Evolutionary conservation across 345 rosid species (phyloP).

Genomic region (Eucalyptus sideroxylon): DNA sequence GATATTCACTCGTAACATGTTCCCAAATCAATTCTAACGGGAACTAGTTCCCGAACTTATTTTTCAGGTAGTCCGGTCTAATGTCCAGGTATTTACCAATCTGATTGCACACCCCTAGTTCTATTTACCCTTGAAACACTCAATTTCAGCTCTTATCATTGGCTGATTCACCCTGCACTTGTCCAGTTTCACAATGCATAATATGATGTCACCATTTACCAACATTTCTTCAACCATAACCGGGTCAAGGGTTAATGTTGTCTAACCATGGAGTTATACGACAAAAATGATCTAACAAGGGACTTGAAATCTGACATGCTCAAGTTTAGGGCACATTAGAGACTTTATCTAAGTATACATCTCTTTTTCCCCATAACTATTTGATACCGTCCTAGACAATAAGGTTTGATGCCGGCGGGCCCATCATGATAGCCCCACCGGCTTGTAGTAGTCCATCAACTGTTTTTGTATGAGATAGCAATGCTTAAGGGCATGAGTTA

Average conservation of each 20-base stretch:
- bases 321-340: neutral
- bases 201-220: neutral
- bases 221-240: neutral
- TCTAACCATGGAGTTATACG: neutral
- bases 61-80: rapidly evolving
- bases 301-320: neutral
- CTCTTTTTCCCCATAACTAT: neutral
- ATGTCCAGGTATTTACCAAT: rapidly evolving
- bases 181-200: neutral
- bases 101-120: neutral
- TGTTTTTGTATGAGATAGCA: neutral
- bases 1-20: too few species aligned
- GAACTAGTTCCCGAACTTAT: too few species aligned
- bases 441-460: neutral
- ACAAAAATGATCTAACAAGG: neutral
- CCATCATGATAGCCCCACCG: neutral
- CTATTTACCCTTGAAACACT: neutral
- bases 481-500: neutral
- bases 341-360: neutral
- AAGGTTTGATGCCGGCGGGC: neutral
- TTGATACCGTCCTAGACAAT: neutral
- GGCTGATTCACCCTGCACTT: neutral
- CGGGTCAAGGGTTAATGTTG: neutral
- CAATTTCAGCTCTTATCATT: neutral
- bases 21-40: too few species aligned